Evolutionary conservation across 2,329 filamentous ascomycete species (phyloP), one percentile per base, ranked within the genome.

Genomic region (Trichoderma breve): DNA sequence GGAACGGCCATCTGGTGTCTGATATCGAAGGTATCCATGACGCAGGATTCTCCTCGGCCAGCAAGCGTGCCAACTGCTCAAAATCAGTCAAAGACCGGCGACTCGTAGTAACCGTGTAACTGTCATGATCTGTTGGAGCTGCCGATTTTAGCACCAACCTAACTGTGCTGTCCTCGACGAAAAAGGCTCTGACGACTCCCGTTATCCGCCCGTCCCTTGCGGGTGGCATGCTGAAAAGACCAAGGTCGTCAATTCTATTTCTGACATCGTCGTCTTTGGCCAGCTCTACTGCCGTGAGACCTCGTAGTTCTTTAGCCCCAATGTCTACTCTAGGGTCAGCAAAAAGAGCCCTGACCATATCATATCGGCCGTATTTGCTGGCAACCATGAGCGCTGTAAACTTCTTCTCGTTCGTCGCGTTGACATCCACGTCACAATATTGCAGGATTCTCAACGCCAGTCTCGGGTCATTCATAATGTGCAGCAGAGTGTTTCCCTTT

Each of bases 321-420:
- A 95, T 83, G 79, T 99, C 96, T 5, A 98, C 94, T 76, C 97
- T 87, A 28, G 93, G 89, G 79, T 99, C 96, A 55, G 91, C 88
- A 80, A 97, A 98, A 6, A 99, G 86, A 11, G 91, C 91, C 72
- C 95, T 88, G 21, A 99, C 95, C 86, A 97, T 93, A 77, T 98
- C 96, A 69, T 97, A 92, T 74, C 96, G 90, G 39, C 96, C 96
- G 79, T 98, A 99, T 81, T 99, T 99, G 87, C 95, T 98, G 8
- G 95, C 95, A 74, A 99, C 92, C 96, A 99, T 99, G 71, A 99
- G 85, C 2, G 96, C 91, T 0, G 97, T 99, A 79, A 99, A 98
- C 62, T 90, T 92, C 83, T 94, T 97, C 76, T 98, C 95, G 78
- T 99, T 99, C 9, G 91, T 92, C 9, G 95, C 95, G 81, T 99